These are phyloP conservation scores for Fusarium oxysporum DNA, from an alignment of 2,329 filamentous ascomycete species.

Conservation along the genomic window DNA sequence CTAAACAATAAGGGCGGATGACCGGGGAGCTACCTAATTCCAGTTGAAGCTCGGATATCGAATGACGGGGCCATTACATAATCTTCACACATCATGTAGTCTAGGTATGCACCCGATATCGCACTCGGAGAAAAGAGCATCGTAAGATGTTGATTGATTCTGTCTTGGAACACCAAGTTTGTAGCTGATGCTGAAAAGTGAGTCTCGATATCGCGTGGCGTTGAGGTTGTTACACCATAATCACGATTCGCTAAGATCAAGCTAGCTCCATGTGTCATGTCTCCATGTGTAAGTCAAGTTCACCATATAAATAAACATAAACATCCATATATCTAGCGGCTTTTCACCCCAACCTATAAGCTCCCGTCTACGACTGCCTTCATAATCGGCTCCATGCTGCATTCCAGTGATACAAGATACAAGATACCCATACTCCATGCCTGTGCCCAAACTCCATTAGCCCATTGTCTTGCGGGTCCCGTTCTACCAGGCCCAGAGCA, in stretches of 20 bases:
- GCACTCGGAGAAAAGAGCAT: slow-evolving; percentile 8
- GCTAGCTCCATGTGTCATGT: slow-evolving; percentile 2
- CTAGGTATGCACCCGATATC: slow-evolving; percentile 24
- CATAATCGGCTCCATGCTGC: slow-evolving; percentile 12
- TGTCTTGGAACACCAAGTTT: slow-evolving; percentile 2
- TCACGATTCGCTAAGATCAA: slow-evolving; percentile 1
- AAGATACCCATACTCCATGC: slow-evolving; percentile 41
- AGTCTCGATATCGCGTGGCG: background rate
- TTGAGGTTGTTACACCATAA: background rate
- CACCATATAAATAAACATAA: slow-evolving; percentile 3
- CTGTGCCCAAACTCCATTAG: slow-evolving; percentile 40
- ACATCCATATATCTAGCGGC: slow-evolving; percentile 3
- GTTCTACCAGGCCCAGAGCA: slow-evolving; percentile 69
- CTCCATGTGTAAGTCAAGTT: slow-evolving; percentile 2
- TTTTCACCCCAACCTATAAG: slow-evolving; percentile 16
- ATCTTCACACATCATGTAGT: slow-evolving; percentile 14
- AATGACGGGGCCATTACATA: slow-evolving; percentile 41
- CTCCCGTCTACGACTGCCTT: slow-evolving; percentile 6
- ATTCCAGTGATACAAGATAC: slow-evolving; percentile 24
- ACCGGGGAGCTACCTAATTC: slow-evolving; percentile 18
- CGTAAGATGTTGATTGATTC: background rate
- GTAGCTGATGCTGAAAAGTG: background rate
- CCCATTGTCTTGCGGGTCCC: slow-evolving; percentile 13
- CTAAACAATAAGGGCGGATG: slow-evolving; percentile 7
- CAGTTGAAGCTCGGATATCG: slow-evolving; percentile 32